A percentile compares a stretch with the other conserved stretches of the same genome.
Evolutionary conservation across 2,329 filamentous ascomycete species (phyloP).

Genomic region (Diaporthe nobilis): DNA sequence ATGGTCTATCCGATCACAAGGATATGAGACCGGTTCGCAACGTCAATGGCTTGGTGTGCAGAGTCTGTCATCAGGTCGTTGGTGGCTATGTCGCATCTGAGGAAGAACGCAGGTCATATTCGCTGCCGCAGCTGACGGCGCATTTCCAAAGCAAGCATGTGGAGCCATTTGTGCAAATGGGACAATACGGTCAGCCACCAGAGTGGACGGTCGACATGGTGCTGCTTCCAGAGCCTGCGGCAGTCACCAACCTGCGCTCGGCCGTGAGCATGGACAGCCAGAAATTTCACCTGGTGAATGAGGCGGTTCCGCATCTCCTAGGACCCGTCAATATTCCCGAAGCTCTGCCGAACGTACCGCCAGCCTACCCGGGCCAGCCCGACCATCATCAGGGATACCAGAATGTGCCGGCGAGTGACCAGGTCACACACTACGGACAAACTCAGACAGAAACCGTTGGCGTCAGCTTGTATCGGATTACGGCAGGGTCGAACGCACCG

Average conservation of each 20-base stretch:
- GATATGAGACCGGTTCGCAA: constrained; percentile 70
- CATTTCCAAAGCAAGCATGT: constrained; percentile 66
- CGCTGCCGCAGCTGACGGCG: constrained; percentile 72
- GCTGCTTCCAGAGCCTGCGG: constrained; percentile 53
- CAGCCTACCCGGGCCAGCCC: constrained; percentile 37
- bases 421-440: constrained; percentile 32
- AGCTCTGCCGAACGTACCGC: constrained; percentile 1
- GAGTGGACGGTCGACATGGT: constrained; percentile 66
- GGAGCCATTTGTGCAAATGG: constrained; percentile 47
- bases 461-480: constrained; percentile 9
- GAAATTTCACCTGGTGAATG: constrained; percentile 53
- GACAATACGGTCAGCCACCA: constrained; percentile 45
- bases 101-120: constrained; percentile 60
- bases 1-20: constrained; percentile 68
- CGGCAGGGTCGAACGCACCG: constrained; percentile 3
- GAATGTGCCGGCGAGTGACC: constrained; percentile 17
- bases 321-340: constrained; percentile 38
- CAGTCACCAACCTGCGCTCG: constrained; percentile 49
- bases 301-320: constrained; percentile 56
- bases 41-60: constrained; percentile 68
- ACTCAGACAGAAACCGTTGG: neutral
- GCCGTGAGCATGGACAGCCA: constrained; percentile 50
- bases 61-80: constrained; percentile 62
- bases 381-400: constrained; percentile 31
- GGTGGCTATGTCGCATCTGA: constrained; percentile 46